A percentile compares a stretch with the other conserved stretches of the same genome.
These are phyloP conservation scores for Dorcoceras hygrometricum DNA, from an alignment of 257 asterid genomes.

Conservation along the genomic window DNA sequence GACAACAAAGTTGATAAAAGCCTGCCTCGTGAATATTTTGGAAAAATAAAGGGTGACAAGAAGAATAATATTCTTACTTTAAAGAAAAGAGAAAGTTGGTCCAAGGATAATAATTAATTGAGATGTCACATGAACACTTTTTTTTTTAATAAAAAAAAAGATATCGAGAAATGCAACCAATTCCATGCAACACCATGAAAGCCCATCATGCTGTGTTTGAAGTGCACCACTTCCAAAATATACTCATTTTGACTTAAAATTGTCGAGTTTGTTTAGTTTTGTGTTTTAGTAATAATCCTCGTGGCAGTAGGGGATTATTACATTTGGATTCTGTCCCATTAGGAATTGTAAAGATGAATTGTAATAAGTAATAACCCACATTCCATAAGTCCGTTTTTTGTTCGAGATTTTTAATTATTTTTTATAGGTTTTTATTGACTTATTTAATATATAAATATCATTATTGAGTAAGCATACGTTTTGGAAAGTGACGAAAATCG, in stretches of 20 bases:
- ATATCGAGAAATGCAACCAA: slow-evolving; percentile 6
- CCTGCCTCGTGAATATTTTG: slow-evolving; percentile 3
- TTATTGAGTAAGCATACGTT: too few relatives aligned
- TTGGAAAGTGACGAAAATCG: too few relatives aligned
- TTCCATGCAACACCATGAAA: slow-evolving; percentile 1
- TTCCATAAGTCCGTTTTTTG: too few relatives aligned
- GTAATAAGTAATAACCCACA: too few relatives aligned
- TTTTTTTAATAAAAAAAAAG: neutral
- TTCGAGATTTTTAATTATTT: too few relatives aligned
- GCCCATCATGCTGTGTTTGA: slow-evolving; percentile 8
- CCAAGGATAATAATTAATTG: slow-evolving; percentile 12
- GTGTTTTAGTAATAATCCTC: too few relatives aligned
- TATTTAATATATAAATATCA: too few relatives aligned
- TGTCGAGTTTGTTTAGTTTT: too few relatives aligned
- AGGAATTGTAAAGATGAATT: too few relatives aligned
- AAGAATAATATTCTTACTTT: neutral
- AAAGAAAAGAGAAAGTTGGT: neutral
- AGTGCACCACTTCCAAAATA: slow-evolving; percentile 6
- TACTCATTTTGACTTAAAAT: neutral
- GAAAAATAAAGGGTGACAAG: slow-evolving; percentile 19
- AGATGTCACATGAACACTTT: slow-evolving; percentile 15
- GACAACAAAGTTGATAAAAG: neutral
- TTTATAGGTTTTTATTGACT: too few relatives aligned
- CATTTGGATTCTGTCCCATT: neutral
- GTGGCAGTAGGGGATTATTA: too few relatives aligned